These are phyloP conservation scores for Fusarium pseudocircinatum DNA, from an alignment of 2,329 filamentous ascomycete genomes.

Conservation along the genomic window DNA sequence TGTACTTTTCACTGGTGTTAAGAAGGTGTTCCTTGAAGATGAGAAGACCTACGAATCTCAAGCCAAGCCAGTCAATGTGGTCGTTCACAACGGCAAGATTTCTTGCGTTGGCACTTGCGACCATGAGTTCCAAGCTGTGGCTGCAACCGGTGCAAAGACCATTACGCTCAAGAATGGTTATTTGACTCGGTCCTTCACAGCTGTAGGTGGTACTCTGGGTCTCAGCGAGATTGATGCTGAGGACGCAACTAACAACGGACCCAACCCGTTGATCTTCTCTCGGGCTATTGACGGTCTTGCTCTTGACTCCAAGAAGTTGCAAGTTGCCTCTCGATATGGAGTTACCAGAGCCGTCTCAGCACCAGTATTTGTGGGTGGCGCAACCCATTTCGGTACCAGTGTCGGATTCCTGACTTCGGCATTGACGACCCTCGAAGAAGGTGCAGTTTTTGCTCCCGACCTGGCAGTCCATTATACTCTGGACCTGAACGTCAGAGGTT, in stretches of 20 bases:
- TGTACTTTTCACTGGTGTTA: slow-evolving; percentile 66
- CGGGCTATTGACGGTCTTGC: slow-evolving; percentile 67
- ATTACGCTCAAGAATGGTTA: slow-evolving; percentile 67
- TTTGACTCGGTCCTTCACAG: slow-evolving; percentile 68
- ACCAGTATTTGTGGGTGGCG: slow-evolving; percentile 55
- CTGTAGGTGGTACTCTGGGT: slow-evolving; percentile 68
- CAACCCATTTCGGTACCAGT: slow-evolving; percentile 64
- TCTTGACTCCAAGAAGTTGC: slow-evolving; percentile 65
- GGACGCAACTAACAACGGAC: slow-evolving; percentile 62
- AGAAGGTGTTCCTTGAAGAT: slow-evolving; percentile 60
- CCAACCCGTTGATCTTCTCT: slow-evolving; percentile 59
- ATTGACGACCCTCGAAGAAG: slow-evolving; percentile 55
- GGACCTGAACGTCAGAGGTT: slow-evolving; percentile 53
- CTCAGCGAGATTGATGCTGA: slow-evolving; percentile 72
- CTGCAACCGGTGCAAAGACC: slow-evolving; percentile 46
- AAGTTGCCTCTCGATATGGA: slow-evolving; percentile 62
- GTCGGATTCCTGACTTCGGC: slow-evolving; percentile 67
- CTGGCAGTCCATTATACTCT: slow-evolving; percentile 69
- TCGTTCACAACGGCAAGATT: slow-evolving; percentile 63
- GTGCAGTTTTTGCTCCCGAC: slow-evolving; percentile 64
- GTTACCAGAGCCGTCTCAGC: slow-evolving; percentile 68
- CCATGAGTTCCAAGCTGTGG: slow-evolving; percentile 53
- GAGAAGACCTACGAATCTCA: slow-evolving; percentile 50
- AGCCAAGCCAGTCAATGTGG: slow-evolving; percentile 55
- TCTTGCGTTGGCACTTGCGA: slow-evolving; percentile 65